Base-by-base conservation (phyloP, 192 early-diverging fungal species). In the Backusella morwellensis region DNA sequence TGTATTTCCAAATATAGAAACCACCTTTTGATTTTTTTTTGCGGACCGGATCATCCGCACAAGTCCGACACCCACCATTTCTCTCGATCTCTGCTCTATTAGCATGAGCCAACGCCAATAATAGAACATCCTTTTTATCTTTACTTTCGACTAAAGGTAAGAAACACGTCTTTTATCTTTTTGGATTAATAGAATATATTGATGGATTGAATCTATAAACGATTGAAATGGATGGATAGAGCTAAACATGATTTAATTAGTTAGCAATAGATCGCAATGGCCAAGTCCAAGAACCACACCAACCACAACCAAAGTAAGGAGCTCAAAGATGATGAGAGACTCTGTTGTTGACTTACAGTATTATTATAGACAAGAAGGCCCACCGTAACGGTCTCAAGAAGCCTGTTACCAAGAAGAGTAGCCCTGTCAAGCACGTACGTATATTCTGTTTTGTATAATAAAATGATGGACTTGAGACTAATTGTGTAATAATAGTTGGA, bases 361-460 rank as follows among this genome's bases (percentile, higher is more conserved):
- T 63, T 14, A 12, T 44, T 35, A 66, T 74, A 74, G 87, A 93
- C 92, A 90, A 89, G 86, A 99, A 99, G 94, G 97, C 96, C 90
- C 98, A 99, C 95, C 95, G 97, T 83, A 99, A 99, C 90, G 98
- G 98, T 89, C 97, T 99, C 90, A 98, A 96, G 91, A 97, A 98
- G 93, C 93, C 95, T 67, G 93, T 94, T 90, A 83, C 86, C 66
- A 84, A 96, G 89, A 90, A 92, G 76, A 90, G 97, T 84, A 92
- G 93, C 82, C 97, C 97, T 72, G 92, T 94, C 75, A 95, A 95
- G 90, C 97, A 97, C 80, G 97, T 95, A 50, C 14, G 70, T 72
- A 72, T 38, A 41, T 19, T n/a, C 14, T 52, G 32, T 0, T 54
- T 52, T 19, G 1, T 56, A 56, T 7, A 56, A 4, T 40, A 40